Evolutionary conservation across 352 stramenopile species (phyloP).

Genomic region (Phytophthora meadii): DNA sequence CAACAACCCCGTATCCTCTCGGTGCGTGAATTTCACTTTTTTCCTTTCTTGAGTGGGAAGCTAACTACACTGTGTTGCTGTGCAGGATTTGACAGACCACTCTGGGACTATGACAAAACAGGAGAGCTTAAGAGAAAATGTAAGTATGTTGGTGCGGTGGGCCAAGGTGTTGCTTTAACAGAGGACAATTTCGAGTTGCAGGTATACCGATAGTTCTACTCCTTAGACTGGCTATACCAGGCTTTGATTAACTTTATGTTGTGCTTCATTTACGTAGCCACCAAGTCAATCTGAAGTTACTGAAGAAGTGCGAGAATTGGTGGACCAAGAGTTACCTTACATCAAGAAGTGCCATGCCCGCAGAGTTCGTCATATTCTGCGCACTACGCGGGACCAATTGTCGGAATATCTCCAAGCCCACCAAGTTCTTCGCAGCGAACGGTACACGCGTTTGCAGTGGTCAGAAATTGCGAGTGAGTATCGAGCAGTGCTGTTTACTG

Average conservation of each 20-base stretch:
- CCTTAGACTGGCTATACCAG: no score
- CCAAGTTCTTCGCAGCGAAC: conserved; percentile 33
- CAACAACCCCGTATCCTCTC: conserved; percentile 27
- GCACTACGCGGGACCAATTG: conserved; percentile 41
- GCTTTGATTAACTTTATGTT: conserved; percentile 3
- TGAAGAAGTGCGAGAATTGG: conserved; percentile 34
- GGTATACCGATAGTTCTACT: conserved; percentile 7
- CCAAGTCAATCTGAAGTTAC: conserved; percentile 43
- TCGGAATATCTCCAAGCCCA: conserved; percentile 29
- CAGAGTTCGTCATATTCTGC: conserved; percentile 46
- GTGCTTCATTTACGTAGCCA: conserved; percentile 5
- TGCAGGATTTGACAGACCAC: conserved; percentile 44
- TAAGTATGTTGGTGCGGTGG: conserved; percentile 26
- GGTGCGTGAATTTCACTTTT: conserved; percentile 19
- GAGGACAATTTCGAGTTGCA: conserved; percentile 26
- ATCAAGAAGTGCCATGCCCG: conserved; percentile 53
- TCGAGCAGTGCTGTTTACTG: background rate
- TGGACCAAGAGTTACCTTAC: conserved; percentile 37
- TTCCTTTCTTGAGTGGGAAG: background rate
- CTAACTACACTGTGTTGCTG: background rate
- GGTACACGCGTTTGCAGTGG: conserved; percentile 32
- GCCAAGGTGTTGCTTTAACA: conserved; percentile 22
- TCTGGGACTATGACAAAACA: conserved; percentile 49
- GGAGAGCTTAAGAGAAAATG: conserved; percentile 41
- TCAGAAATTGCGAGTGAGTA: conserved; percentile 46